phyloP scores from a whole-genome alignment of 495 filamentous ascomycete genomes.

The Trichoderma gamsii region DNA sequence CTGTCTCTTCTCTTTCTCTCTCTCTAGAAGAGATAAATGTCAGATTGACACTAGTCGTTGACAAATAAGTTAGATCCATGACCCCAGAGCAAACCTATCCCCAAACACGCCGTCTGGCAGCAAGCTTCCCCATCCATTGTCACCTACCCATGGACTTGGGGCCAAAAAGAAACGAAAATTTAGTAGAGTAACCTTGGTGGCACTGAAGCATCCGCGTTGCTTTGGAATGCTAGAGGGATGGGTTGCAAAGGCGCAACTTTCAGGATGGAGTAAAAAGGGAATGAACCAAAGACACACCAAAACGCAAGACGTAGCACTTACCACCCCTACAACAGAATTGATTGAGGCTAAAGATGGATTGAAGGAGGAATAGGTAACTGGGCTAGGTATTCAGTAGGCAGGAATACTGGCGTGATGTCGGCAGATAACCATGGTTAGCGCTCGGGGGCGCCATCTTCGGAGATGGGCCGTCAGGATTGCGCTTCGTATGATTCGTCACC shows the following conservation, averaged over 20 bases:
- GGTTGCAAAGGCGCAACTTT: not conserved
- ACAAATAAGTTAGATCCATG: not conserved
- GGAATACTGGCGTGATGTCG: not conserved
- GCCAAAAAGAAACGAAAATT: not conserved
- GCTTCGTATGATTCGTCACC: slow-evolving; percentile 9
- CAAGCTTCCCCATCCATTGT: not conserved
- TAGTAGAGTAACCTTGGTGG: not conserved
- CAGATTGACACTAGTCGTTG: not conserved
- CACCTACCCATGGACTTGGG: not conserved
- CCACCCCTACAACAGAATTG: not conserved
- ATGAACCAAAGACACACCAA: not conserved
- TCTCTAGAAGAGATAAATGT: too few species aligned
- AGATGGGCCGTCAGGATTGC: slow-evolving; percentile 1
- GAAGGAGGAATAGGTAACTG: not conserved
- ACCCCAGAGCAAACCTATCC: not conserved
- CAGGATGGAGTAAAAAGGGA: not conserved
- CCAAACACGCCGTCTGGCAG: not conserved
- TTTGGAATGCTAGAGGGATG: not conserved
- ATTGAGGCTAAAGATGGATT: not conserved
- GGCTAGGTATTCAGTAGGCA: not conserved
- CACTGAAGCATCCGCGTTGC: not conserved
- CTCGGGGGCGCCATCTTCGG: slow-evolving; percentile 1
- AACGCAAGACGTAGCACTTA: not conserved
- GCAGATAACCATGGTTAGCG: slow-evolving; percentile 9
- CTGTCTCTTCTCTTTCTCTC: too few species aligned